Percentiles rank a stretch among this genome's conserved stretches.
Conservation (phyloP, 371 early-diverging fungal species). For the Mortierella sp. region DNA sequence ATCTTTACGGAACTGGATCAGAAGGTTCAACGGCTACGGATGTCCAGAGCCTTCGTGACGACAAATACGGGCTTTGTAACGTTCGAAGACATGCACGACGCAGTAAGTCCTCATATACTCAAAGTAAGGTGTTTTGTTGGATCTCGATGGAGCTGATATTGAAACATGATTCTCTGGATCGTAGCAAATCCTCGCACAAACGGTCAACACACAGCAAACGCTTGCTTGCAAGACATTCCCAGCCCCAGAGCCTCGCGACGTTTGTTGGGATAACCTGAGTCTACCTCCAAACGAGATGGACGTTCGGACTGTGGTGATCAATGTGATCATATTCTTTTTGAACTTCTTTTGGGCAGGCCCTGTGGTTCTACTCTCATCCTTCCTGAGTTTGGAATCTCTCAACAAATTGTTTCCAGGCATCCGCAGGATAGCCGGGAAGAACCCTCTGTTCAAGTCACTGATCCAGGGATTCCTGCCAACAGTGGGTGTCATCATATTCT, state of each 20-base stretch:
- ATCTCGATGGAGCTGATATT: too few species aligned
- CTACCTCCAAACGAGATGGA: constrained; percentile 59
- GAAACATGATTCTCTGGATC: too few species aligned
- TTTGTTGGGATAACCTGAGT: constrained; percentile 88
- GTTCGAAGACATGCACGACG: constrained; percentile 61
- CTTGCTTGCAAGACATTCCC: constrained; percentile 76
- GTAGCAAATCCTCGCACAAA: constrained; percentile 73
- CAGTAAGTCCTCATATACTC: constrained; percentile 18
- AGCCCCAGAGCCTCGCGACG: constrained; percentile 94
- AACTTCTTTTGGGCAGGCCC: constrained; percentile 50
- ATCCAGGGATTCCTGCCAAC: constrained; percentile 72
- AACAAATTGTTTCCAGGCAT: constrained; percentile 50
- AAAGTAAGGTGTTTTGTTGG: background rate
- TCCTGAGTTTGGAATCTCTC: constrained; percentile 76
- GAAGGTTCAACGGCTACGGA: constrained; percentile 53
- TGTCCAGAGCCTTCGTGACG: constrained; percentile 37
- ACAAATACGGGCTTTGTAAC: constrained; percentile 74
- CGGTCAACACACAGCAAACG: constrained; percentile 70
- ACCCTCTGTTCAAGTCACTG: constrained; percentile 59
- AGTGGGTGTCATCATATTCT: constrained; percentile 68
- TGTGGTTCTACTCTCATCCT: constrained; percentile 75
- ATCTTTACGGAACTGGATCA: constrained; percentile 59
- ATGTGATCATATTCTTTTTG: constrained; percentile 58
- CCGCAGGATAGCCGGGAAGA: constrained; percentile 20
- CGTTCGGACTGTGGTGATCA: constrained; percentile 62